These are phyloP conservation scores for Perilla frutescens DNA, from an alignment of 257 asterid genomes.

Conservation along the genomic window DNA sequence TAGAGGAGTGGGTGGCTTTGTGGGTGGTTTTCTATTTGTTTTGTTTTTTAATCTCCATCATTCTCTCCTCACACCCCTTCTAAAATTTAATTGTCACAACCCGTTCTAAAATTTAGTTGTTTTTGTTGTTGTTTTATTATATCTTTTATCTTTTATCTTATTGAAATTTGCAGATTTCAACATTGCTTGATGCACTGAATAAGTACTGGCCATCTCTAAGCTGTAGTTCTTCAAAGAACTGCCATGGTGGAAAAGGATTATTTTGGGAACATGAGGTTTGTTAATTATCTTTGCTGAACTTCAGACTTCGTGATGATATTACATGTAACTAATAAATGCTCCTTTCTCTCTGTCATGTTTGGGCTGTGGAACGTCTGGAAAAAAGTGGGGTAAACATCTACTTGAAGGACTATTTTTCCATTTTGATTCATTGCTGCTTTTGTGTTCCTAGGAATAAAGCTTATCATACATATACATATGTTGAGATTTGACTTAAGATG, in stretches of 20 bases:
- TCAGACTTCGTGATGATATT: slow-evolving; percentile 31
- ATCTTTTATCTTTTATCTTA: background rate
- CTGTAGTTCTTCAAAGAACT: slow-evolving; percentile 63
- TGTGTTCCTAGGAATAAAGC: slow-evolving; percentile 20
- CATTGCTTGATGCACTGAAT: slow-evolving; percentile 57
- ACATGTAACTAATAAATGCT: slow-evolving; percentile 51
- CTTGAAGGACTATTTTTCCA: slow-evolving; percentile 35
- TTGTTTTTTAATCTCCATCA: background rate
- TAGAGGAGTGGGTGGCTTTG: background rate
- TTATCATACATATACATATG: slow-evolving; percentile 14
- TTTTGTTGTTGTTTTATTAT: background rate
- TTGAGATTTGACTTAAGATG: slow-evolving; percentile 28
- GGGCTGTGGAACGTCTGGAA: slow-evolving; percentile 48
- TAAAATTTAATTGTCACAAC: background rate
- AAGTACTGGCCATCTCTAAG: slow-evolving; percentile 85
- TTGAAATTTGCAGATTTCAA: slow-evolving; percentile 57
- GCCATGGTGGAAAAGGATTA: slow-evolving; percentile 80
- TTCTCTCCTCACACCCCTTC: background rate
- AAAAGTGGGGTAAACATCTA: slow-evolving; percentile 72
- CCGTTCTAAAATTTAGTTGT: background rate
- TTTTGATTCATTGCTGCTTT: slow-evolving; percentile 30
- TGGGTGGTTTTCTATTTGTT: background rate
- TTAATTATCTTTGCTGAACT: slow-evolving; percentile 20
- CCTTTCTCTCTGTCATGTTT: slow-evolving; percentile 49
- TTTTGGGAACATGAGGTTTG: slow-evolving; percentile 98